A percentile compares a stretch with the other conserved stretches of the same genome.
Evolutionary conservation across 352 stramenopile species (phyloP).

Genomic region (Phytopythium montanum): DNA sequence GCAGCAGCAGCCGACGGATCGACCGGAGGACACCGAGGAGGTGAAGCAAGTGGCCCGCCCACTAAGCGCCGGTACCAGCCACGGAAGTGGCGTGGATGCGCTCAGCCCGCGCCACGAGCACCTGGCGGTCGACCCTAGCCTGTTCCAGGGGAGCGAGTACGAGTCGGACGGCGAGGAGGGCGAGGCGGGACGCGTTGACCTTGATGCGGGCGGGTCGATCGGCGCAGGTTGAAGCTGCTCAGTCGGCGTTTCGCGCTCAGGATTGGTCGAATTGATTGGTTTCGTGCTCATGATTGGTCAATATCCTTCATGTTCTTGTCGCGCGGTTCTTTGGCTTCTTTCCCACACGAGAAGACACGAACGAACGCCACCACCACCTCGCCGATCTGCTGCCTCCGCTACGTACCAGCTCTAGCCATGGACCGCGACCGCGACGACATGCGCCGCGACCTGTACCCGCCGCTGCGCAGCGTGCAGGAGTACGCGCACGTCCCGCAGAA

Average conservation of each 20-base stretch:
- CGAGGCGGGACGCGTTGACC: neutral
- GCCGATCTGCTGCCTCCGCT: neutral
- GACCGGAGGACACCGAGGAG: neutral
- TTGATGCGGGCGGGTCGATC: neutral
- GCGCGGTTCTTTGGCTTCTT: neutral
- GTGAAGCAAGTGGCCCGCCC: neutral
- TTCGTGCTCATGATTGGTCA: neutral
- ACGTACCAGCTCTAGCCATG: neutral
- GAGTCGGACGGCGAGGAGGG: neutral
- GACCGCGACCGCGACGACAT: constrained; percentile 3
- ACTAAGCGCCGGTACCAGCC: neutral
- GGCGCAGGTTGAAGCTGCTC: neutral
- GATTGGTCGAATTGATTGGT: neutral
- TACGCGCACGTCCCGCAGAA: neutral
- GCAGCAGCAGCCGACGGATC: neutral
- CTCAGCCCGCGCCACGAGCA: neutral
- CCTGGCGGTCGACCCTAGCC: constrained; percentile 3
- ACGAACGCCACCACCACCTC: neutral
- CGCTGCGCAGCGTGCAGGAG: constrained; percentile 5
- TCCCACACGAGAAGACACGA: neutral
- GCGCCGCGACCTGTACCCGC: constrained; percentile 2
- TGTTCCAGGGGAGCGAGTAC: constrained; percentile 8
- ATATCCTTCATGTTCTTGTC: neutral
- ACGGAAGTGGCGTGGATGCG: neutral
- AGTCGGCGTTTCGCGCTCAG: no score